Base-by-base conservation (phyloP, 2,329 filamentous ascomycete species). In the Beauveria pseudobassiana region DNA sequence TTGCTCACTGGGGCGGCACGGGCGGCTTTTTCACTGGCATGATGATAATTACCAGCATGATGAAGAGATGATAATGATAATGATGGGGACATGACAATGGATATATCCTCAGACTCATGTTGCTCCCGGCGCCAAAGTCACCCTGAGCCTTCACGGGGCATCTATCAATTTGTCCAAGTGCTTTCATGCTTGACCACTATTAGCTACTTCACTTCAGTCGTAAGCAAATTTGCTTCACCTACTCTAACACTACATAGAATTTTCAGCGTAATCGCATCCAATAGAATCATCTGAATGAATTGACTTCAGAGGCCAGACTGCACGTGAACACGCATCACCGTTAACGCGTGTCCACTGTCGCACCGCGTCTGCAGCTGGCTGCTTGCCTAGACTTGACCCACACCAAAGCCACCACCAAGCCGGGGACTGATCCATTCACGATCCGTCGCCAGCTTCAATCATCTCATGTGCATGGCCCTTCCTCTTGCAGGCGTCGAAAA, bases 401-500 rank as follows among this genome's bases (percentile, higher is more conserved):
- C 56, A 50, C 38, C 28, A 24, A 7, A 18, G 22, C 46, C 46
- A 49, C 45, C 55, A 50, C 43, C 55, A 50, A 5, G 18, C 45
- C 20, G 42, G 46, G 7, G 30, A 59, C n/a, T 42, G 18, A 42
- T 59, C 22, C 22, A n/a, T 59, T 52, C 34, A 59, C 26, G 40
- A 20, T 45, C 40, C 34, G 40, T 34, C 18, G 22, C 49, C 40
- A 30, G 48, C 49, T 46, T 26, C 28, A n/a, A 34, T 30, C 18
- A 14, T 40, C 8, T 24, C 18, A 34, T 40, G 38, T 26, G n/a
- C 14, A 46, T 48, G 40, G 40, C 28, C 42, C 18, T 46, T 26
- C 14, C 5, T 5, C 45, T 9, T 62, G 65, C 59, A 51, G 53
- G 26, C 46, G 26, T 34, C n/a, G 69, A 72, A 53, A 69, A 82